Conservation (phyloP, 1,284 basidiomycete genomes). For the Earliella scabrosa region DNA sequence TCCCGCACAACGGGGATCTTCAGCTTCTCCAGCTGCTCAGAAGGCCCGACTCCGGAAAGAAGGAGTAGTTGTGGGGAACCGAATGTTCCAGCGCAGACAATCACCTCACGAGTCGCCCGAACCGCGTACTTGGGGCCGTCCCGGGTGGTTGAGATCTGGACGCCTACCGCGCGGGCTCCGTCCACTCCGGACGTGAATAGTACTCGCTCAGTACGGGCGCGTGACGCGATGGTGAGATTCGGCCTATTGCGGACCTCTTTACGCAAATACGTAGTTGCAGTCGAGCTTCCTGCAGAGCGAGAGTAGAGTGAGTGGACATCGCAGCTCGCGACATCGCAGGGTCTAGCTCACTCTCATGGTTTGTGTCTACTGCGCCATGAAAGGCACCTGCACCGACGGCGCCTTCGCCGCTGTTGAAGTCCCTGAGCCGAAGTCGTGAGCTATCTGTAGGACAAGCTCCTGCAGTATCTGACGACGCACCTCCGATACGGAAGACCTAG, state of each 20-base stretch:
- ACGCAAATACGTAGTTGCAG: conserved; percentile 44
- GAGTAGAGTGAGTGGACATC: not conserved
- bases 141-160: conserved; percentile 33
- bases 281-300: conserved; percentile 36
- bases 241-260: conserved; percentile 36
- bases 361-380: conserved; percentile 34
- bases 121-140: conserved; percentile 31
- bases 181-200: conserved; percentile 24
- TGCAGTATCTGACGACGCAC: conserved; percentile 18
- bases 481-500: conserved; percentile 29
- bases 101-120: conserved; percentile 40
- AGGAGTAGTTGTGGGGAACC: conserved; percentile 51
- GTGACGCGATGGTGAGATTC: conserved; percentile 45
- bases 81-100: conserved; percentile 47
- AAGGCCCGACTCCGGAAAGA: conserved; percentile 52
- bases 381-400: conserved; percentile 33
- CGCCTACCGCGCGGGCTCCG: conserved; percentile 31
- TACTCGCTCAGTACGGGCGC: conserved; percentile 34
- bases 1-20: conserved; percentile 43
- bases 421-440: conserved; percentile 25
- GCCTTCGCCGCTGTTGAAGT: conserved; percentile 35
- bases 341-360: conserved; percentile 36
- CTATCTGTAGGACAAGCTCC: too few relatives aligned
- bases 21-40: conserved; percentile 37
- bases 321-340: not conserved